Base-by-base conservation (phyloP, 768 basidiomycete species). In the Suillus bovinus region DNA sequence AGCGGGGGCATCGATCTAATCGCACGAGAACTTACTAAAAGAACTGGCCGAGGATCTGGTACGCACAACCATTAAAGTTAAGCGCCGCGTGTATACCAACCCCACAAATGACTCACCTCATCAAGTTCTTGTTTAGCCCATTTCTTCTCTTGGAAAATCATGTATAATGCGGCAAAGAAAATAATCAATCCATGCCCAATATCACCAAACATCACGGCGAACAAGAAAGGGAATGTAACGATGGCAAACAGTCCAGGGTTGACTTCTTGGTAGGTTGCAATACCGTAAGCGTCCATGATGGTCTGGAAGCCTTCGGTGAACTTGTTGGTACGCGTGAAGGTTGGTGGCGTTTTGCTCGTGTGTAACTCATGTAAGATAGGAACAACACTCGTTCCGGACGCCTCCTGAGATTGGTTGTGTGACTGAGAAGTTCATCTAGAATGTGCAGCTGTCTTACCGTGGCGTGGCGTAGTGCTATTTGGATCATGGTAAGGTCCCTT, bases 201-300 rank as follows among this genome's bases (percentile, higher is more conserved):
- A 76, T 99, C 97, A 70, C 97, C 97, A 72, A 99, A 99, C 97
- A 99, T 99, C 78, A 99, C 93, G 5, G 94, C 96, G 70, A 99
- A 99, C 67, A 99, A 77, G 86, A 99, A 99, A 0, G 97, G 97
- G 86, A 97, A 97, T 2, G 95, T 97, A 68, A 91, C 80, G 67
- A 93, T 80, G 0, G 93, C 94, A 75, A 96, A 96, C 33, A 99
- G 77, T 59, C 96, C 97, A 22, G 97, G 96, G 73, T 99, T 99
- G 73, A 95, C 88, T 76, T 99, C 97, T 73, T 98, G 93, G 73
- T 99, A 99, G 1, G 86, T 88, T 16, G 94, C 92, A 58, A 93
- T 87, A 70, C 96, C 97, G 71, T 99, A 99, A 57, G 90, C 90
- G 75, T 99, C 97, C 88, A 99, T 97, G 77, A 99, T 96, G 41